Evolutionary conservation across 768 basidiomycete species (phyloP), one percentile per base, ranked within the genome.

Genomic region (Imleria badia): DNA sequence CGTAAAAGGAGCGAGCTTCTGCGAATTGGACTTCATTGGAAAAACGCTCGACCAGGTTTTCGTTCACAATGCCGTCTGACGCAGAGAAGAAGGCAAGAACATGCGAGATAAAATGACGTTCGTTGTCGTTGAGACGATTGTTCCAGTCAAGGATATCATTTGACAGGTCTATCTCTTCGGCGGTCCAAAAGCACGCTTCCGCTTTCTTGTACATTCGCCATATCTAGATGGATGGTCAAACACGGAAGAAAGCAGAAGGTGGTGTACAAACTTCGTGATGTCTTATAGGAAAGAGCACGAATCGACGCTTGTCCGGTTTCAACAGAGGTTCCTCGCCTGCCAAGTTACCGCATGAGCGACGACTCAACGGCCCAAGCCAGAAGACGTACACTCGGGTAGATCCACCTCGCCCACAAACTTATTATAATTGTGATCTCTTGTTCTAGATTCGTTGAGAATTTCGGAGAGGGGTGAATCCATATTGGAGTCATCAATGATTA

Each of bases 191-290:
- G 2, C 86, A 92, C 0, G 94, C 92, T 68, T 97, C 83, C 0
- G 93, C 93, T 65, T 90, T 87, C 76, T 97, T 96, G 80, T 97
- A 97, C 78, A 92, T 84, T 63, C 83, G 81, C 94, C 94, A 97
- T 60, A 97, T 92, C 91, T 96, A 43, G 7, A 34, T 23, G 38
- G 31, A 42, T 33, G 50, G 46, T 54, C 52, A 31, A 36, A 47
- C 12, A 33, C 11, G 38, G 12, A 19, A 17, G 5, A 31, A 19
- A 46, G 9, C 43, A n/a, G 26, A 51, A 12, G 31, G 42, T 23
- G 26, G 31, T n/a, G 20, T 3, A 63, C 81, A 60, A 57, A 92
- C 94, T 76, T 96, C 92, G 54, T 84, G 79, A 66, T 94, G 94
- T 72, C 93, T 85, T 60, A 97, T 94, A 3, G 95, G 95, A 69